Evolutionary conservation across 2,329 filamentous ascomycete genomes (phyloP).

Genomic region (Hymenoscyphus scutula): DNA sequence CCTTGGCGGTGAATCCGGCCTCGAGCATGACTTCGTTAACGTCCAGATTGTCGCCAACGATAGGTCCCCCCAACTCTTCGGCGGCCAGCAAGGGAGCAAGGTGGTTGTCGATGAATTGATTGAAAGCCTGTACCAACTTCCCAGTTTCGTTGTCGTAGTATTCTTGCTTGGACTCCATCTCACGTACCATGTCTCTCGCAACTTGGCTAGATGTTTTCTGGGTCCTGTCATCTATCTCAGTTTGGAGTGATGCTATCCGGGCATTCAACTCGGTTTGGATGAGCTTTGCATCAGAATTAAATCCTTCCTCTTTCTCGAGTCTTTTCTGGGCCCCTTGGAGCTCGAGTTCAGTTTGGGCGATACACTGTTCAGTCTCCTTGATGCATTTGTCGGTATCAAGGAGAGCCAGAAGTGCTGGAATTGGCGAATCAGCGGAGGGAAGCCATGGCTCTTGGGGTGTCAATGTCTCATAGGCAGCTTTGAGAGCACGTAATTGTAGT

Average conservation of each 20-base stretch:
- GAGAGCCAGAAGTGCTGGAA: slow-evolving; percentile 70
- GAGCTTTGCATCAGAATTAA: slow-evolving; percentile 53
- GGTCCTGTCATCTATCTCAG: slow-evolving; percentile 55
- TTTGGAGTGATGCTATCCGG: slow-evolving; percentile 58
- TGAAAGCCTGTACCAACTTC: slow-evolving; percentile 61
- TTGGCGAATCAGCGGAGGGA: slow-evolving; percentile 62
- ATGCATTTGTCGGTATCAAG: slow-evolving; percentile 65
- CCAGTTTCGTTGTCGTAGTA: slow-evolving; percentile 60
- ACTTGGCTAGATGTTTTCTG: slow-evolving; percentile 60
- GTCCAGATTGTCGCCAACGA: slow-evolving; percentile 72
- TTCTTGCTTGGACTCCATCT: slow-evolving; percentile 57
- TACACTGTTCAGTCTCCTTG: slow-evolving; percentile 59
- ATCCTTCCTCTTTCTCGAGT: slow-evolving; percentile 50
- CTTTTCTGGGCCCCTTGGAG: slow-evolving; percentile 45
- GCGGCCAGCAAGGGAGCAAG: slow-evolving; percentile 76
- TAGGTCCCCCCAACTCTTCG: slow-evolving; percentile 79
- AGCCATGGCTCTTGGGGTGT: slow-evolving; percentile 62
- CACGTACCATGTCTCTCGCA: slow-evolving; percentile 59
- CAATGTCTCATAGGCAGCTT: slow-evolving; percentile 63
- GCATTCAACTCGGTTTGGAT: slow-evolving; percentile 52
- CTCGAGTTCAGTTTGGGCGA: slow-evolving; percentile 45
- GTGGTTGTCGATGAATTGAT: slow-evolving; percentile 67
- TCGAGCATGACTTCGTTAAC: slow-evolving; percentile 58
- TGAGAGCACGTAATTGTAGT: slow-evolving; percentile 52
- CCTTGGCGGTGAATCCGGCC: slow-evolving; percentile 59